Evolutionary conservation across 1,284 basidiomycete species (phyloP).

Genomic region (Veloporphyrellus conicus): DNA sequence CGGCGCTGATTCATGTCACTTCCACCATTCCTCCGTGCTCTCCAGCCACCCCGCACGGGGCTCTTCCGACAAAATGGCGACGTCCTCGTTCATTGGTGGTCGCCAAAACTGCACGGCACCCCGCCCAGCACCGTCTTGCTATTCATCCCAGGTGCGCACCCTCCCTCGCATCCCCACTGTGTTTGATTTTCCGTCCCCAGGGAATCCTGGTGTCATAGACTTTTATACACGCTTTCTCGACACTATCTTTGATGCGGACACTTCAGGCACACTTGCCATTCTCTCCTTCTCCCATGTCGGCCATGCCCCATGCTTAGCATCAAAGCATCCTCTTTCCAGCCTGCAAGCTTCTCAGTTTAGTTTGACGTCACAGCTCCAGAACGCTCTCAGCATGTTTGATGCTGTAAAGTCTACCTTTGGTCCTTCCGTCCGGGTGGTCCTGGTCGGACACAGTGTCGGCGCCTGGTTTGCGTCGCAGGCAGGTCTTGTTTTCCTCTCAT

Average conservation of each 20-base stretch:
- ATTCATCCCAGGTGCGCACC: slow-evolving; percentile 51
- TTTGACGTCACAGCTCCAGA: slow-evolving; percentile 47
- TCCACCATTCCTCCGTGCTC: slow-evolving; percentile 36
- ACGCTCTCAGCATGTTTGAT: slow-evolving; percentile 48
- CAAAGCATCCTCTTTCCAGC: slow-evolving; percentile 5
- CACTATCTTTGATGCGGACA: slow-evolving; percentile 38
- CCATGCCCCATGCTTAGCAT: slow-evolving; percentile 41
- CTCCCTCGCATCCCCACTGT: not conserved
- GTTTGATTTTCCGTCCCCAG: slow-evolving; percentile 20
- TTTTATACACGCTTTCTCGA: slow-evolving; percentile 58
- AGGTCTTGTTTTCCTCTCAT: slow-evolving; percentile 4
- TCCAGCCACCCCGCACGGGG: slow-evolving; percentile 29
- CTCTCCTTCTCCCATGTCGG: slow-evolving; percentile 53
- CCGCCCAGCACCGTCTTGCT: slow-evolving; percentile 42
- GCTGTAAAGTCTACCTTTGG: slow-evolving; percentile 36
- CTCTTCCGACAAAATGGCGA: slow-evolving; percentile 36
- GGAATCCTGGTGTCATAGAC: slow-evolving; percentile 57
- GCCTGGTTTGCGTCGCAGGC: slow-evolving; percentile 59
- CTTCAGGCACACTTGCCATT: slow-evolving; percentile 41
- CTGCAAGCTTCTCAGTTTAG: slow-evolving; percentile 23
- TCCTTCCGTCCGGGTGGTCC: slow-evolving; percentile 37
- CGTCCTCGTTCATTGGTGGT: slow-evolving; percentile 55
- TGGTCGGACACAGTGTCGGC: slow-evolving; percentile 60
- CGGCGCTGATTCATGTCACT: slow-evolving; percentile 19
- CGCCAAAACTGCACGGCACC: slow-evolving; percentile 26